Evolutionary conservation across 495 filamentous ascomycete species (phyloP).

Genomic region (Umbilicaria muhlenbergii): DNA sequence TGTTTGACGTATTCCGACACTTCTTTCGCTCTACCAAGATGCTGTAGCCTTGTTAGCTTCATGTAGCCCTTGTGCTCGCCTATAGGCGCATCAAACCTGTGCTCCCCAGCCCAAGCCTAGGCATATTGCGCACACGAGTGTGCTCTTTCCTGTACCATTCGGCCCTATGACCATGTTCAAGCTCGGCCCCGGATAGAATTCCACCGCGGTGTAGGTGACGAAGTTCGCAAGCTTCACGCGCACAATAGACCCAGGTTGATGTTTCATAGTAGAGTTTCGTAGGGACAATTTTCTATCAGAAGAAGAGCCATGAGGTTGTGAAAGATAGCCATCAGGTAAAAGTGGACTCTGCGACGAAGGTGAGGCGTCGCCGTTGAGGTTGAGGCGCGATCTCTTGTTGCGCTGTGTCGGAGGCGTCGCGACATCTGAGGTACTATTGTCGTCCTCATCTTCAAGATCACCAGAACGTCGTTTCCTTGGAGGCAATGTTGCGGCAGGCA

Average conservation of each 20-base stretch:
- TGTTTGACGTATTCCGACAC: conserved; percentile 89
- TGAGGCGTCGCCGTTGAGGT: conserved; percentile 7
- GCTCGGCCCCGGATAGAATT: conserved; percentile 79
- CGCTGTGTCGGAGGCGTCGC: too few relatives aligned
- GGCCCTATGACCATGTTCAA: conserved; percentile 98
- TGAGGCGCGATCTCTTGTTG: conserved; percentile 10
- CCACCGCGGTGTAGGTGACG: conserved; percentile 83
- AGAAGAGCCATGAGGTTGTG: not conserved
- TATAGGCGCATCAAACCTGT: conserved; percentile 22
- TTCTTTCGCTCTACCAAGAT: conserved; percentile 77
- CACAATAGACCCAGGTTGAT: conserved; percentile 78
- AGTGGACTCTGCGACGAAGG: conserved; percentile 1
- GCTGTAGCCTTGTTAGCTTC: conserved; percentile 20
- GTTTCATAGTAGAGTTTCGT: conserved; percentile 3
- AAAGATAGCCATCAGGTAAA: conserved; percentile 3
- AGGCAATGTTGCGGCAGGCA: too few relatives aligned
- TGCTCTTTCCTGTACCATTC: conserved; percentile 96
- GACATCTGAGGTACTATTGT: too few relatives aligned
- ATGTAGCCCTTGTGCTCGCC: too few relatives aligned
- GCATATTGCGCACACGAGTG: conserved; percentile 93
- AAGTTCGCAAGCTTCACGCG: conserved; percentile 81
- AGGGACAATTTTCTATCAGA: conserved; percentile 7
- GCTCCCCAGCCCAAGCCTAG: conserved; percentile 77
- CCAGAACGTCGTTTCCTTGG: too few relatives aligned
- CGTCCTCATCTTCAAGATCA: too few relatives aligned